A percentile compares a stretch with the other conserved stretches of the same genome.
These are phyloP conservation scores for Penicillium sp. DNA, from an alignment of 2,329 filamentous ascomycete genomes.

Conservation along the genomic window DNA sequence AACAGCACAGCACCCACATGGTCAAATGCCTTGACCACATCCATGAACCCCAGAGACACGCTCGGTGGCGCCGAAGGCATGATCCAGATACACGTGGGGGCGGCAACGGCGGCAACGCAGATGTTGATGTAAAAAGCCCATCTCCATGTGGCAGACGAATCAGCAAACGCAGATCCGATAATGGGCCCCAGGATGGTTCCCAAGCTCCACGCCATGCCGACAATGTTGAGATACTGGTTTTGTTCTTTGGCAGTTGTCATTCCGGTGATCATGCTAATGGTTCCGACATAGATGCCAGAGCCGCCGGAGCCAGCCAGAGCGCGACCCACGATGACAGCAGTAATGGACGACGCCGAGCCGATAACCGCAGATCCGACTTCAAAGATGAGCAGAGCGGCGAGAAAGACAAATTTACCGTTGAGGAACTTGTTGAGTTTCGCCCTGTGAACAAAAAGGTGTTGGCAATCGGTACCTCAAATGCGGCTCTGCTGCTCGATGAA, in stretches of 20 bases:
- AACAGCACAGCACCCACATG: too few species aligned
- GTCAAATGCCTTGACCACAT: too few species aligned
- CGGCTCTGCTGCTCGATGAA: too few species aligned
- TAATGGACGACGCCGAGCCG: not conserved
- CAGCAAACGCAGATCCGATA: not conserved
- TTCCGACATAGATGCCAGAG: not conserved
- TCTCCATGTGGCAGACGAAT: not conserved
- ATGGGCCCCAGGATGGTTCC: not conserved
- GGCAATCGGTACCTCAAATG: too few species aligned
- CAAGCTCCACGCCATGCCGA: not conserved
- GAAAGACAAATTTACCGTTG: not conserved
- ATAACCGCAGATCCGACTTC: not conserved
- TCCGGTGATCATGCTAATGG: not conserved
- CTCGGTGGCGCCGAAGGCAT: too few species aligned
- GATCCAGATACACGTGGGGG: too few species aligned
- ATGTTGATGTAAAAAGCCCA: conserved; percentile 2
- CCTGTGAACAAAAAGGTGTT: too few species aligned
- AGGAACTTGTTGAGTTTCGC: not conserved
- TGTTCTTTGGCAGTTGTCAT: not conserved
- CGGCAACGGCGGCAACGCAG: not conserved
- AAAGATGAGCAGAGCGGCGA: not conserved
- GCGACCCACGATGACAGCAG: not conserved
- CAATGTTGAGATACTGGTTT: not conserved
- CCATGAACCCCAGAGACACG: too few species aligned
- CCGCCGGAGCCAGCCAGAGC: not conserved